Conservation (phyloP, 331 rosid genomes). For the Stylosanthes scabra region DNA sequence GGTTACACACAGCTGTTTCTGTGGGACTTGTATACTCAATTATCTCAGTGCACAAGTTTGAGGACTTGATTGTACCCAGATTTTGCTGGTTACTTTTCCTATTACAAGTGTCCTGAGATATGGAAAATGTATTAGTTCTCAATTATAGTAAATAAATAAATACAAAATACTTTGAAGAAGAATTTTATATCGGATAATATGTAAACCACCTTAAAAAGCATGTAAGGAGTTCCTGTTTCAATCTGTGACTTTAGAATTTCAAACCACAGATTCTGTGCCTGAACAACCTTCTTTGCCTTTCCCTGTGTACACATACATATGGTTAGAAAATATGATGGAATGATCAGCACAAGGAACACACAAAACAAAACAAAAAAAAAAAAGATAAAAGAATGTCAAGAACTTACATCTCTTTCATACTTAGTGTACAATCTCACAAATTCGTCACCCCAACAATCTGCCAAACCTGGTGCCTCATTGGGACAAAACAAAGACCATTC, state of each 20-base stretch:
- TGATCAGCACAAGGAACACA: background rate
- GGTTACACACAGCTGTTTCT: conserved; percentile 97
- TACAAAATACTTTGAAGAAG: background rate
- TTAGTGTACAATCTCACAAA: conserved; percentile 69
- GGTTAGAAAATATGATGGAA: background rate
- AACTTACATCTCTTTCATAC: conserved; percentile 74
- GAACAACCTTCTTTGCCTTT: conserved; percentile 83
- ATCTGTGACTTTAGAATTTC: conserved; percentile 88
- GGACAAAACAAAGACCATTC: conserved; percentile 96
- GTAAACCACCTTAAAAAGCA: conserved; percentile 86
- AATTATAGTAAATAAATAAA: background rate
- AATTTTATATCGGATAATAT: background rate
- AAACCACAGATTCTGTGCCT: conserved; percentile 90
- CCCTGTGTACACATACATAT: conserved; percentile 55
- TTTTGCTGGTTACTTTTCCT: conserved; percentile 95
- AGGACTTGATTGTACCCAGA: conserved; percentile 90
- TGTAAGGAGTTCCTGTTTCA: conserved; percentile 97
- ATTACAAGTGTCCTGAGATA: conserved; percentile 78
- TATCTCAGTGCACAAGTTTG: conserved; percentile 94
- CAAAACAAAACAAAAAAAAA: no score
- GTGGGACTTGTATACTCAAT: conserved; percentile 90
- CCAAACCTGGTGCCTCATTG: conserved; percentile 86
- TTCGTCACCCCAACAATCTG: conserved; percentile 96
- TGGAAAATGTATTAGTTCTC: background rate
- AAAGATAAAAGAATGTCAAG: background rate